Percentiles rank a stretch among this genome's conserved stretches.
Conservation (phyloP, 1,139 yeast genomes). For the Lizanozyma gosingica region DNA sequence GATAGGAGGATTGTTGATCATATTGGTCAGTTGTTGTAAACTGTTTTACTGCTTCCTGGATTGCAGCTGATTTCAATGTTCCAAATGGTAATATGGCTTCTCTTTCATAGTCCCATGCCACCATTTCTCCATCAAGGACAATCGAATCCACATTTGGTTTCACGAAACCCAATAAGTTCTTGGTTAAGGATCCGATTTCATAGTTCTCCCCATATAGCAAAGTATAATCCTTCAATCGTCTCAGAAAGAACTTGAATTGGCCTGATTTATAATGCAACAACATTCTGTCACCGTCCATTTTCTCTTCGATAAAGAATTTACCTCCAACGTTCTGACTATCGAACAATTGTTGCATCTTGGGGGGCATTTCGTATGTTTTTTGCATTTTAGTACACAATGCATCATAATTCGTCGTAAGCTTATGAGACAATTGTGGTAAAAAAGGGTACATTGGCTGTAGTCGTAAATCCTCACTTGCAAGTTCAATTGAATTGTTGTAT, state of each 20-base stretch:
- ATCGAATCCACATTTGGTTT: slow-evolving; percentile 35
- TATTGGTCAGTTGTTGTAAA: slow-evolving; percentile 31
- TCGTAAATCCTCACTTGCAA: slow-evolving; percentile 35
- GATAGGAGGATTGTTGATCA: slow-evolving; percentile 37
- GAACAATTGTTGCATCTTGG: slow-evolving; percentile 12
- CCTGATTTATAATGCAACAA: slow-evolving; percentile 53
- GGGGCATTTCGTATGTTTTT: slow-evolving; percentile 15
- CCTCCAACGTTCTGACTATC: slow-evolving; percentile 10
- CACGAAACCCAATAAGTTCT: slow-evolving; percentile 39
- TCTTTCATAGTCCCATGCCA: slow-evolving; percentile 66
- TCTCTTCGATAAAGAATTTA: slow-evolving; percentile 75
- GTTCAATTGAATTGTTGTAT: slow-evolving; percentile 35
- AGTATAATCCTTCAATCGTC: slow-evolving; percentile 69
- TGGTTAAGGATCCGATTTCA: slow-evolving; percentile 55
- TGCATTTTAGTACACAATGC: slow-evolving; percentile 37
- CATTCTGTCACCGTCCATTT: slow-evolving; percentile 89
- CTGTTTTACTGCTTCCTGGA: slow-evolving; percentile 39
- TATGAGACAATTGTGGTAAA: slow-evolving; percentile 63
- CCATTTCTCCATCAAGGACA: slow-evolving; percentile 89
- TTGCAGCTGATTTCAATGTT: slow-evolving; percentile 62
- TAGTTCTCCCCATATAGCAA: slow-evolving; percentile 60
- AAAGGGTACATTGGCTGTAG: slow-evolving; percentile 49
- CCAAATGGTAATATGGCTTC: slow-evolving; percentile 70
- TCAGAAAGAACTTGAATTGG: slow-evolving; percentile 51
- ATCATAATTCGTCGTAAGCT: slow-evolving; percentile 40